These are phyloP conservation scores for Clavispora vitiphila DNA, from an alignment of 805 yeast genomes.

Conservation along the genomic window DNA sequence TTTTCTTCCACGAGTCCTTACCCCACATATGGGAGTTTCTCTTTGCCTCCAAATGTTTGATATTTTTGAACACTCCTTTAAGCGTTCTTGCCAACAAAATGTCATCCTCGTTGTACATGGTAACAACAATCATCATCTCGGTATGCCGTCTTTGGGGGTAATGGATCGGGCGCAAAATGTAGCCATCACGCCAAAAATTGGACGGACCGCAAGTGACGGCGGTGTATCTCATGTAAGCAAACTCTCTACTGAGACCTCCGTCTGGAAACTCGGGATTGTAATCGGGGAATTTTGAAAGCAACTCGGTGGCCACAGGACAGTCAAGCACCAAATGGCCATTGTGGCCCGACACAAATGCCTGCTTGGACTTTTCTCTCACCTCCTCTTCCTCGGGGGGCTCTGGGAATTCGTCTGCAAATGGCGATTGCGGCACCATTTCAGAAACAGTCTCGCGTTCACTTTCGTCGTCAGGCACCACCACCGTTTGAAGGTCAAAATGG, in stretches of 20 bases:
- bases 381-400: constrained; percentile 34
- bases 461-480: constrained; percentile 20
- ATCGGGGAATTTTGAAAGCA: constrained; percentile 44
- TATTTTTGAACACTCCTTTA: constrained; percentile 61
- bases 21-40: constrained; percentile 44
- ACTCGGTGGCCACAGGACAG: constrained; percentile 77
- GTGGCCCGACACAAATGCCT: constrained; percentile 24
- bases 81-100: constrained; percentile 54
- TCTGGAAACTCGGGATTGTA: constrained; percentile 28
- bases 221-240: constrained; percentile 55
- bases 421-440: constrained; percentile 19
- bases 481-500: constrained; percentile 35
- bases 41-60: constrained; percentile 50
- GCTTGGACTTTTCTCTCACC: constrained; percentile 27
- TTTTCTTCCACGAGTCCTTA: constrained; percentile 52
- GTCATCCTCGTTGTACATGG: constrained; percentile 68
- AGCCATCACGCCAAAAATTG: constrained; percentile 52
- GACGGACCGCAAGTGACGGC: constrained; percentile 72
- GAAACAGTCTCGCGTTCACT: constrained; percentile 6
- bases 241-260: constrained; percentile 46
- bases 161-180: constrained; percentile 51
- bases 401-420: constrained; percentile 25
- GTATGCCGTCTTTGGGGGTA: constrained; percentile 51
- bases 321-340: constrained; percentile 80
- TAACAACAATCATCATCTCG: constrained; percentile 56